Base-by-base conservation (phyloP, 2,329 filamentous ascomycete genomes). In the Aspergillus sp. region DNA sequence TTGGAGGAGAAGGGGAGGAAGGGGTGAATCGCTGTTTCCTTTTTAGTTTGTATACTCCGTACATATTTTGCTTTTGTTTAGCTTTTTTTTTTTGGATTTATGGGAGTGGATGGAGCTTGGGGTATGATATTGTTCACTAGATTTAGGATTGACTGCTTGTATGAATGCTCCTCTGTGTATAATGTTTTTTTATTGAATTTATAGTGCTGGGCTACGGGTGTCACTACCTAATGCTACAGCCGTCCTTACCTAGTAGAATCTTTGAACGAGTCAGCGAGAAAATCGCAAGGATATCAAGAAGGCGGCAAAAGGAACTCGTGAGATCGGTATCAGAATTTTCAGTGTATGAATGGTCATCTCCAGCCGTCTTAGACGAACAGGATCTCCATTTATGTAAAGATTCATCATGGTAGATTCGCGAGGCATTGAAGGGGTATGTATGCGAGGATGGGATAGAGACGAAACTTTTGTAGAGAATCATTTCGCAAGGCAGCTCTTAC, bases 261-360 rank as follows among this genome's bases (percentile, higher is more conserved):
- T 17, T 51, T 45, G 4, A 35, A n/a, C 17, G 37, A 19, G 45
- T 53, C 19, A 48, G 51, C 31, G 19, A 37, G 33, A 11, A 14
- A 51, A 19, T 4, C 17, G 11, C 8, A 41, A 41, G 23, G 24
- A 31, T 21, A 31, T 17, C 8, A 21, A 47, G 24, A 17, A 43
- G 24, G 12, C 24, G 17, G 24, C 5, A 27, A 33, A n/a, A 21
- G 23, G 40, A 12, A 44, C 12, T 23, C 51, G 39, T 27, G 35
- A 23, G 41, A 46, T 65, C 58, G 63, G 68, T 63, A 68, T 73
- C 71, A 73, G 71, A 73, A 73, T 73, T 73, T 73, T 73, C 71
- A 73, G 71, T 73, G 71, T 73, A 71, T 73, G 61, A 71, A 71
- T 68, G 70, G 70, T 73, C 71, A 72, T 68, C 43, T 68, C 70